phyloP scores from a whole-genome alignment of 495 filamentous ascomycete genomes.

The Aspergillus homomorphus region DNA sequence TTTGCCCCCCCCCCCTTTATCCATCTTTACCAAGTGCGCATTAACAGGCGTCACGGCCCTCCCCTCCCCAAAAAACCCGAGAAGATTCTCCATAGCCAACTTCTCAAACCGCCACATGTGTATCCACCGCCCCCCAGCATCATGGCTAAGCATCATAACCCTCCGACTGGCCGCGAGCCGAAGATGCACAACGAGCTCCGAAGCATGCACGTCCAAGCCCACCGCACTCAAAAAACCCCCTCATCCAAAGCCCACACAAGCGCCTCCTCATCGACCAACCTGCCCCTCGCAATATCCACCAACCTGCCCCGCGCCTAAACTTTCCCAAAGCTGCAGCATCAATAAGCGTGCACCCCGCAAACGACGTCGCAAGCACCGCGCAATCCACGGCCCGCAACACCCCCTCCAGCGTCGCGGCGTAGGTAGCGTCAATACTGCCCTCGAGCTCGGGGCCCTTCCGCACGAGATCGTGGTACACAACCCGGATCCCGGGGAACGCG shows the following conservation, averaged over 20 bases:
- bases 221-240: constrained; percentile 47
- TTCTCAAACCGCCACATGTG: constrained; percentile 70
- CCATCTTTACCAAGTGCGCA: constrained; percentile 43
- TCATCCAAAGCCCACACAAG: constrained; percentile 60
- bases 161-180: constrained; percentile 48
- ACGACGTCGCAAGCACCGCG: constrained; percentile 65
- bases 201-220: constrained; percentile 66
- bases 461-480: constrained; percentile 64
- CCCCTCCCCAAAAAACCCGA: constrained; percentile 52
- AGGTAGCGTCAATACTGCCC: constrained; percentile 41
- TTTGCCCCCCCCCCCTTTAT: not conserved
- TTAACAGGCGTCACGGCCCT: constrained; percentile 66
- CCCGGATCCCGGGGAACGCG: constrained; percentile 60
- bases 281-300: constrained; percentile 71
- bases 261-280: constrained; percentile 67
- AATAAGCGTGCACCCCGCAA: constrained; percentile 57
- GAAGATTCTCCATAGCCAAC: constrained; percentile 69
- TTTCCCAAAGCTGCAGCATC: constrained; percentile 44
- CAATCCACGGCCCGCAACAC: constrained; percentile 60
- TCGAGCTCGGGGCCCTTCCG: constrained; percentile 46
- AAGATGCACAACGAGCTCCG: constrained; percentile 48
- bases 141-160: constrained; percentile 66
- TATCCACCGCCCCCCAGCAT: constrained; percentile 72
- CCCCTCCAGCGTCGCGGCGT: constrained; percentile 46
- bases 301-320: constrained; percentile 58